Percentiles rank a stretch among this genome's conserved stretches.
Evolutionary conservation across 2,329 filamentous ascomycete genomes (phyloP).

Genomic region (Penicillium corylophilum): DNA sequence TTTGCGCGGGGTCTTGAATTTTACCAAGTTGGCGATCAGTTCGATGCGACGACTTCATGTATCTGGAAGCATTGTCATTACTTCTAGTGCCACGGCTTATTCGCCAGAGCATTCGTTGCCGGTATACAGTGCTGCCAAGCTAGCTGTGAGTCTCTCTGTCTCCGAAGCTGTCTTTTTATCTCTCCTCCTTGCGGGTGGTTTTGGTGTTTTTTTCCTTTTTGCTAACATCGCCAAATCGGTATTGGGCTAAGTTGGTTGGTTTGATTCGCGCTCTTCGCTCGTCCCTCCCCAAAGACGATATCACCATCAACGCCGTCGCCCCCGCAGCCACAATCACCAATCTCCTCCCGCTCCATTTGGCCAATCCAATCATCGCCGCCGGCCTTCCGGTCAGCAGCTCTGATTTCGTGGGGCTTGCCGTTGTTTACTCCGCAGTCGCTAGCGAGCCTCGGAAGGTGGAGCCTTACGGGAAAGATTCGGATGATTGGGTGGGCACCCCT

Average conservation of each 20-base stretch:
- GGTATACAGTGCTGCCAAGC: too few species aligned
- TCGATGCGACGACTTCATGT: neutral
- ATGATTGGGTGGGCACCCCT: constrained; percentile 5
- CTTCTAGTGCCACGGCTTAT: constrained; percentile 39
- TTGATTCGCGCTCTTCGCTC: constrained; percentile 36
- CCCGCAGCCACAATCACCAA: constrained; percentile 18
- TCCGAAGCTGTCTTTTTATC: too few species aligned
- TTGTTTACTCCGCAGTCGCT: constrained; percentile 41
- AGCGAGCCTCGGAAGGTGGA: constrained; percentile 33
- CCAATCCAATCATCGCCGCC: constrained; percentile 29
- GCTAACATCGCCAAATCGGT: too few species aligned
- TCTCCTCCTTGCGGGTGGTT: too few species aligned
- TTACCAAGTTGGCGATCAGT: constrained; percentile 34
- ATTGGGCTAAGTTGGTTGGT: constrained; percentile 35
- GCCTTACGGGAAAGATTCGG: constrained; percentile 37
- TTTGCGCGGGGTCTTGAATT: constrained; percentile 30
- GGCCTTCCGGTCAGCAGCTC: constrained; percentile 37
- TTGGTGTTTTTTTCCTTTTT: too few species aligned
- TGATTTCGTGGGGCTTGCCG: constrained; percentile 35
- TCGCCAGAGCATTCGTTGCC: constrained; percentile 31
- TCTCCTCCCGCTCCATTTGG: constrained; percentile 33
- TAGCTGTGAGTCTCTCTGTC: too few species aligned
- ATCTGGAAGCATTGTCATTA: constrained; percentile 41
- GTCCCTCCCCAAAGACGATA: constrained; percentile 20
- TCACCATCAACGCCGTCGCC: constrained; percentile 43